A percentile compares a stretch with the other conserved stretches of the same genome.
These are phyloP conservation scores for Xylariaceae sp. DNA, from an alignment of 2,329 filamentous ascomycete genomes.

Conservation along the genomic window DNA sequence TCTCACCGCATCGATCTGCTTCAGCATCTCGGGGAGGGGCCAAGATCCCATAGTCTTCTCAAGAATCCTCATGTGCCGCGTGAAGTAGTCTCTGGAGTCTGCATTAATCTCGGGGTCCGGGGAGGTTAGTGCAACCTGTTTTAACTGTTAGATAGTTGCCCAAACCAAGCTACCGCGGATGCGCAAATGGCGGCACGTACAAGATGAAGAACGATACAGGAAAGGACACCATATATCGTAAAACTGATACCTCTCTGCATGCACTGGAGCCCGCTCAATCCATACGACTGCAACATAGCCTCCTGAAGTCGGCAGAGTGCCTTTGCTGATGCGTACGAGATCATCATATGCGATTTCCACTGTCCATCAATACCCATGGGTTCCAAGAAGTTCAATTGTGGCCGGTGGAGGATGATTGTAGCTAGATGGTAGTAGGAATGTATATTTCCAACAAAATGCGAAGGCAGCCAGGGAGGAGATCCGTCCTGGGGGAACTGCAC, in stretches of 20 bases:
- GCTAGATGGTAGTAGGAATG: slow-evolving; percentile 85
- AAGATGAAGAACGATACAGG: slow-evolving; percentile 88
- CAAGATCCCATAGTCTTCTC: slow-evolving; percentile 79
- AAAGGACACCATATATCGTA: slow-evolving; percentile 86
- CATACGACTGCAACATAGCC: slow-evolving; percentile 70
- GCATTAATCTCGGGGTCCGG: slow-evolving; percentile 83
- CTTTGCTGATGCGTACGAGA: slow-evolving; percentile 82
- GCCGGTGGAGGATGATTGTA: slow-evolving; percentile 81
- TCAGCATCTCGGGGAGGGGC: slow-evolving; percentile 86
- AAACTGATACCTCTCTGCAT: slow-evolving; percentile 96
- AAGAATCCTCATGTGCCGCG: slow-evolving; percentile 87
- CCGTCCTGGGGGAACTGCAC: slow-evolving; percentile 75
- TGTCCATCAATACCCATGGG: slow-evolving; percentile 65
- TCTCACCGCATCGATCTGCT: slow-evolving; percentile 82
- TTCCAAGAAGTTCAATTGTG: slow-evolving; percentile 76
- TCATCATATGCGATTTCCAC: slow-evolving; percentile 85
- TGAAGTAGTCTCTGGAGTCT: slow-evolving; percentile 85
- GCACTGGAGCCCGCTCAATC: slow-evolving; percentile 75
- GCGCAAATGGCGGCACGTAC: slow-evolving; percentile 51
- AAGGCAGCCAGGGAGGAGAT: slow-evolving; percentile 77
- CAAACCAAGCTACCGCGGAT: background rate
- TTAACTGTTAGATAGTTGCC: slow-evolving; percentile 14
- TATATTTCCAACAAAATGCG: slow-evolving; percentile 83
- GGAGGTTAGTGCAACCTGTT: slow-evolving; percentile 83
- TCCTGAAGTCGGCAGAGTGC: slow-evolving; percentile 83